Evolutionary conservation across 768 basidiomycete genomes (phyloP).

Genomic region (Mycena albidolilacea): DNA sequence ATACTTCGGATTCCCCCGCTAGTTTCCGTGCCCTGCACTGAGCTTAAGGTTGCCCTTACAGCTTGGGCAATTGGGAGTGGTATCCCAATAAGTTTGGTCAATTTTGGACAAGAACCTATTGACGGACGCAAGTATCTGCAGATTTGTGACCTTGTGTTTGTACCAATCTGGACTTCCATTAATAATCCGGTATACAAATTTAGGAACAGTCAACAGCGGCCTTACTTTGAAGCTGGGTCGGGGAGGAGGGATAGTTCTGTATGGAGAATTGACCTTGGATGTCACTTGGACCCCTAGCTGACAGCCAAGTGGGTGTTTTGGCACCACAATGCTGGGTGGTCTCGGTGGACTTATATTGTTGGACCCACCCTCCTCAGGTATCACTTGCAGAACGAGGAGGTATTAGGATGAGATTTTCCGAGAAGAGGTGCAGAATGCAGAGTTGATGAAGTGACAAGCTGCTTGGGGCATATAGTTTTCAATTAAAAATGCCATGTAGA

Average conservation of each 20-base stretch:
- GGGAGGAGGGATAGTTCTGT: too few relatives aligned
- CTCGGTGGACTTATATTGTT: not conserved
- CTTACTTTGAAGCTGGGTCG: too few relatives aligned
- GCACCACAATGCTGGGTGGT: not conserved
- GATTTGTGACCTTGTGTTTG: not conserved
- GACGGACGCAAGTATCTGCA: not conserved
- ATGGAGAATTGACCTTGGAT: not conserved
- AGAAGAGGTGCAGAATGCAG: not conserved
- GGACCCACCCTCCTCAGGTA: slow-evolving; percentile 7
- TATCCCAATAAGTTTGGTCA: not conserved
- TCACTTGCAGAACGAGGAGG: not conserved
- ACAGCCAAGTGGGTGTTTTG: slow-evolving; percentile 4
- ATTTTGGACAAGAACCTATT: not conserved
- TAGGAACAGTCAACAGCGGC: too few relatives aligned
- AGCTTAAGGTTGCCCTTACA: too few relatives aligned
- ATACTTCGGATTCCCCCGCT: too few relatives aligned
- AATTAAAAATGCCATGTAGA: too few relatives aligned
- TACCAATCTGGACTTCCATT: not conserved
- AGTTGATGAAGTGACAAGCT: too few relatives aligned
- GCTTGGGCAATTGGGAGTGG: not conserved
- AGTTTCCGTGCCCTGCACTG: too few relatives aligned
- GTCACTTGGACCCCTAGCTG: slow-evolving; percentile 1
- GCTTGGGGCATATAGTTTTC: too few relatives aligned
- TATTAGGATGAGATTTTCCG: slow-evolving; percentile 1
- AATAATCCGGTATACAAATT: too few relatives aligned